phyloP scores from a whole-genome alignment of 495 filamentous ascomycete genomes.

The Cercophora sp. region DNA sequence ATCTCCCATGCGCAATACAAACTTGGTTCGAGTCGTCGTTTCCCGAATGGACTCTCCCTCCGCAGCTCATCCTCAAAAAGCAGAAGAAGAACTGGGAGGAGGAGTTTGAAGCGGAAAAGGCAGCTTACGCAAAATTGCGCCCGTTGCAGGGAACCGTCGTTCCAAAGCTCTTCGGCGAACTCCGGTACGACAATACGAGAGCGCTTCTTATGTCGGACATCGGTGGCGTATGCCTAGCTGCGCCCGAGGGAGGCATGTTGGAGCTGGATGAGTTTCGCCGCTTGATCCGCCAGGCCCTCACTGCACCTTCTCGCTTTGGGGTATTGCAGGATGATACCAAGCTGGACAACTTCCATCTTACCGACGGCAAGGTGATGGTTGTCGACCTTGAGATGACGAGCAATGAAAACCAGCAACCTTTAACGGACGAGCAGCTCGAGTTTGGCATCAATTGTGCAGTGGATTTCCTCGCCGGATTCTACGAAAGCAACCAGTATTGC shows the following conservation, averaged over 20 bases:
- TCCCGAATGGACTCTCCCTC: constrained; percentile 18
- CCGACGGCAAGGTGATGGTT: constrained; percentile 13
- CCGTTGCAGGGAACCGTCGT: constrained; percentile 16
- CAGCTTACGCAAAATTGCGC: constrained; percentile 11
- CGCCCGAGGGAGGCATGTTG: constrained; percentile 11
- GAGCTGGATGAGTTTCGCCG: constrained; percentile 12
- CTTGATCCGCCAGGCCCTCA: constrained; percentile 6
- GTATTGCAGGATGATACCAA: constrained; percentile 12
- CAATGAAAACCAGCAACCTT: constrained; percentile 8
- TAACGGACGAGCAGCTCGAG: constrained; percentile 7
- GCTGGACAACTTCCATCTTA: constrained; percentile 15
- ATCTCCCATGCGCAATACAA: background rate
- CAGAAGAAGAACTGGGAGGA: constrained; percentile 16
- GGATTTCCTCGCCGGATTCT: constrained; percentile 9
- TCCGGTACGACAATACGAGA: constrained; percentile 7
- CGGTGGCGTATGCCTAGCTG: constrained; percentile 8
- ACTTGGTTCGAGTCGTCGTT: background rate
- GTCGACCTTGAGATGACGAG: constrained; percentile 12
- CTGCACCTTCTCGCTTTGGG: constrained; percentile 6
- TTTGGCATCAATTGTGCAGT: constrained; percentile 8
- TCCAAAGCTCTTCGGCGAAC: constrained; percentile 14
- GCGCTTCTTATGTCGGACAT: constrained; percentile 16
- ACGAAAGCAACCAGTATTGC: constrained; percentile 15
- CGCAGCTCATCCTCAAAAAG: constrained; percentile 9
- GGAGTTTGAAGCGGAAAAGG: constrained; percentile 16